Evolutionary conservation across 2,329 filamentous ascomycete genomes (phyloP).

Genomic region (Periconia macrospinosa): DNA sequence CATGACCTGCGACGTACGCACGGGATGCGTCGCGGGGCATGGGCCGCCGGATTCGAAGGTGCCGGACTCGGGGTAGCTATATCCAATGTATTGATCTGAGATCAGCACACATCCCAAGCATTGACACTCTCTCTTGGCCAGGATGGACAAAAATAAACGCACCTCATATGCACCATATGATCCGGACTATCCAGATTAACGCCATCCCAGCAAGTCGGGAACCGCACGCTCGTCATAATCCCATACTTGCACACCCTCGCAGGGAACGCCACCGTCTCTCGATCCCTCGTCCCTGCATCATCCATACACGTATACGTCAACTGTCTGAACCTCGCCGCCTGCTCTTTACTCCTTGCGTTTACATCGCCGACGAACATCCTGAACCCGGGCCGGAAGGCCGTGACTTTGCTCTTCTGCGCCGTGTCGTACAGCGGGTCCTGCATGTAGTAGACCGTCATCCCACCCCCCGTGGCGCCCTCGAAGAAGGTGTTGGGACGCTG

Average conservation of each 20-base stretch:
- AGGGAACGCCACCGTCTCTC: constrained; percentile 46
- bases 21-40: constrained; percentile 16
- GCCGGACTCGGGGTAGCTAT: constrained; percentile 40
- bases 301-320: constrained; percentile 49
- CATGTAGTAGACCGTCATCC: constrained; percentile 23
- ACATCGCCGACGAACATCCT: constrained; percentile 21
- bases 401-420: constrained; percentile 14
- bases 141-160: neutral
- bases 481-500: constrained; percentile 35
- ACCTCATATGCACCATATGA: constrained; percentile 48
- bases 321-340: constrained; percentile 43
- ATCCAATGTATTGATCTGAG: constrained; percentile 52
- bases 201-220: constrained; percentile 30
- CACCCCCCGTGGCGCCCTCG: constrained; percentile 12
- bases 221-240: constrained; percentile 42
- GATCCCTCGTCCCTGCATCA: constrained; percentile 10
- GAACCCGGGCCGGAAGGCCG: constrained; percentile 20
- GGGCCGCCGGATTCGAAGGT: constrained; percentile 13
- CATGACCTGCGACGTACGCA: constrained; percentile 17
- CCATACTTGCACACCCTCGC: constrained; percentile 41
- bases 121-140: neutral
- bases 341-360: constrained; percentile 26
- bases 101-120: constrained; percentile 2
- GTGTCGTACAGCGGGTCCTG: constrained; percentile 18
- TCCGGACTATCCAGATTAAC: constrained; percentile 62